Percentiles rank a stretch among this genome's conserved stretches.
These are phyloP conservation scores for Coemansia sp. DNA, from an alignment of 192 early-diverging fungal genomes.

Conservation along the genomic window DNA sequence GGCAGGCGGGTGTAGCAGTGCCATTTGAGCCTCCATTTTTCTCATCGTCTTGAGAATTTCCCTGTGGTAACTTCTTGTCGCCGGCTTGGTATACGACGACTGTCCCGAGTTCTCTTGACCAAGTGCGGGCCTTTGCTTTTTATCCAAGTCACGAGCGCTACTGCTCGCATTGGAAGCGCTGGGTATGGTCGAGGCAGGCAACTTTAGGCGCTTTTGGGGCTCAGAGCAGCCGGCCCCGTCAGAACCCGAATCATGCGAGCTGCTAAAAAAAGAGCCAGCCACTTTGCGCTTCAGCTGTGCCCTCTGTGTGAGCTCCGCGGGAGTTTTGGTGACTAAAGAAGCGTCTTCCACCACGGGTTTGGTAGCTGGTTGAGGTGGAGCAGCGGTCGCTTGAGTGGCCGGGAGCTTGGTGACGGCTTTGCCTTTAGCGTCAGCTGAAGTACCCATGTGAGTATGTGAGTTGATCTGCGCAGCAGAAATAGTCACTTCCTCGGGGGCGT, in stretches of 20 bases:
- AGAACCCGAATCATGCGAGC: constrained; percentile 12
- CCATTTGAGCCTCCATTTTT: not conserved
- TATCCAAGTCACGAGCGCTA: constrained; percentile 22
- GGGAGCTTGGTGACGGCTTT: not conserved
- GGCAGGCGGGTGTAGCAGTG: not conserved
- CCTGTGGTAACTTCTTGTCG: constrained; percentile 40
- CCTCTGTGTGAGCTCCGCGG: constrained; percentile 17
- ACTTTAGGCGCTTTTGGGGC: constrained; percentile 13
- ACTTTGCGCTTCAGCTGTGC: constrained; percentile 18
- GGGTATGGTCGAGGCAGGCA: constrained; percentile 28
- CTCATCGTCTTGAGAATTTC: constrained; percentile 43
- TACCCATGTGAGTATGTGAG: not conserved
- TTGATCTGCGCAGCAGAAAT: not conserved
- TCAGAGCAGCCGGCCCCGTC: constrained; percentile 13
- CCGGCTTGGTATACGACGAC: constrained; percentile 39
- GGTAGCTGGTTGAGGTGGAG: not conserved
- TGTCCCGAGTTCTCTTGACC: constrained; percentile 22
- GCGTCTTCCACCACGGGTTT: not conserved
- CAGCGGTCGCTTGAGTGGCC: not conserved
- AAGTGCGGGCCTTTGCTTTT: constrained; percentile 11
- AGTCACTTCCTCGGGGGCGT: constrained; percentile 10
- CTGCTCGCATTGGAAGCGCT: constrained; percentile 1
- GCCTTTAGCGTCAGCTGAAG: not conserved
- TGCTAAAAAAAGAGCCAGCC: not conserved
- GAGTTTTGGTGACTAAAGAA: not conserved